Base-by-base conservation (phyloP, 2,329 filamentous ascomycete species). In the Xylariaceae sp. region DNA sequence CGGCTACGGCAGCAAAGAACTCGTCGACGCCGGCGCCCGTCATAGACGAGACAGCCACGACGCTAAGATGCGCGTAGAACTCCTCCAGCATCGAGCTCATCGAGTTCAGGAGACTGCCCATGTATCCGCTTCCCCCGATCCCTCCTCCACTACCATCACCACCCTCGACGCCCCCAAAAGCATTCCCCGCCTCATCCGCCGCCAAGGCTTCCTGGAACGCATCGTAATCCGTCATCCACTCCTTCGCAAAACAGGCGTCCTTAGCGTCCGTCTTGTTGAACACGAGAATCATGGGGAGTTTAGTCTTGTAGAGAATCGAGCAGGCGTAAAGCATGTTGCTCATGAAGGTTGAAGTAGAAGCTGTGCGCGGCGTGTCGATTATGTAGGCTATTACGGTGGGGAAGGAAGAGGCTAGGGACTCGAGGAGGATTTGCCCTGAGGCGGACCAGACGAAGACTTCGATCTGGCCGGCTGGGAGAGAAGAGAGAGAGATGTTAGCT, bases 161-260 rank as follows among this genome's bases (percentile, higher is more conserved):
- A 34, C 77, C 83, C 55, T 90, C 89, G 22, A 78, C 75, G 12
- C 85, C 83, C 11, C 86, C 88, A 60, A 90, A 86, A 1, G 80
- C 82, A 37, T 90, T 89, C 6, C 77, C 75, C 45, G 86, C 82
- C 64, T 96, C 88, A 61, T 97, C 93, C 21, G 80, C 72, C 39
- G 81, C 79, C 37, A 98, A 74, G 1, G 94, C 92, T 14, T 81
- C 81, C 64, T 97, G 93, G 70, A 98, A 98, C 1, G 87, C 83
- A 55, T 98, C 93, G 61, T 96, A 98, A 67, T 98, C 92, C 5
- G 91, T 95, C 93, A 98, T 98, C 93, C 94, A 98, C 64, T 97
- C 90, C 70, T 92, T 93, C 1, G 91, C 93, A 61, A 95, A 95
- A 21, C 80, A 79, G 0, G 90, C 88, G 60, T 94, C 86, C 65